Percentiles rank a stretch among this genome's conserved stretches.
phyloP scores from a whole-genome alignment of 306 rosid genomes.

The Morella rubra region DNA sequence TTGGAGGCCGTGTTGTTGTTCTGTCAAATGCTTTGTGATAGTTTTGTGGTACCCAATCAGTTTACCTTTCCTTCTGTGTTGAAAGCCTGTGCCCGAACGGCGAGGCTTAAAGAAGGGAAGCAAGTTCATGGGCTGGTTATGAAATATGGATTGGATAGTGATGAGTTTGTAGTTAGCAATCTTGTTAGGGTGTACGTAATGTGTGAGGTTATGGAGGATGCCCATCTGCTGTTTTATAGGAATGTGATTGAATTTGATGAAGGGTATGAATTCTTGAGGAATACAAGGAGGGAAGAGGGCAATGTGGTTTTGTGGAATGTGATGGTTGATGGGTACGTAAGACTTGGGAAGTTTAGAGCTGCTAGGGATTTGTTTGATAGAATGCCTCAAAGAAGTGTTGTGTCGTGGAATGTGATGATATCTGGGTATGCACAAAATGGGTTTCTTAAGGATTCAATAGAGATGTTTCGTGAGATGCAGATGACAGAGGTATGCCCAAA shows the following conservation, averaged over 20 bases:
- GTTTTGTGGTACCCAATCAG: conserved; percentile 50
- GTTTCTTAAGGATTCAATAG: conserved; percentile 52
- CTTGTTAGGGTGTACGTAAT: conserved; percentile 68
- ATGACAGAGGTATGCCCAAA: conserved; percentile 47
- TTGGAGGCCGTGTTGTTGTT: conserved; percentile 45
- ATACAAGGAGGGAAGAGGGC: conserved; percentile 50
- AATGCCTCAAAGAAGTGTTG: conserved; percentile 67
- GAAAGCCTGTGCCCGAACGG: conserved; percentile 59
- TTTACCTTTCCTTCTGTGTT: conserved; percentile 74
- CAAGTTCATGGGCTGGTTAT: conserved; percentile 70
- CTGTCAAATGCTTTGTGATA: conserved; percentile 48
- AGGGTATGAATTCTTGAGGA: conserved; percentile 17
- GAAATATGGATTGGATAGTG: conserved; percentile 53
- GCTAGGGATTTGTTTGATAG: conserved; percentile 56
- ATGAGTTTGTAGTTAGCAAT: conserved; percentile 65
- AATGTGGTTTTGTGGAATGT: conserved; percentile 72
- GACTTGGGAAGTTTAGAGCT: conserved; percentile 46
- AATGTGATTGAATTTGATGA: conserved; percentile 28
- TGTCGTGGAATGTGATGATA: conserved; percentile 76
- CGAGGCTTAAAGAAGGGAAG: conserved; percentile 52
- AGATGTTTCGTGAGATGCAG: conserved; percentile 61
- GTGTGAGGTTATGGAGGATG: conserved; percentile 60
- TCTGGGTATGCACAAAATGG: conserved; percentile 74
- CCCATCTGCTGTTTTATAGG: conserved; percentile 52
- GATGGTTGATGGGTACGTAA: conserved; percentile 61